phyloP scores from a whole-genome alignment of 805 yeast species.

The Sporopachydermia lactativora region DNA sequence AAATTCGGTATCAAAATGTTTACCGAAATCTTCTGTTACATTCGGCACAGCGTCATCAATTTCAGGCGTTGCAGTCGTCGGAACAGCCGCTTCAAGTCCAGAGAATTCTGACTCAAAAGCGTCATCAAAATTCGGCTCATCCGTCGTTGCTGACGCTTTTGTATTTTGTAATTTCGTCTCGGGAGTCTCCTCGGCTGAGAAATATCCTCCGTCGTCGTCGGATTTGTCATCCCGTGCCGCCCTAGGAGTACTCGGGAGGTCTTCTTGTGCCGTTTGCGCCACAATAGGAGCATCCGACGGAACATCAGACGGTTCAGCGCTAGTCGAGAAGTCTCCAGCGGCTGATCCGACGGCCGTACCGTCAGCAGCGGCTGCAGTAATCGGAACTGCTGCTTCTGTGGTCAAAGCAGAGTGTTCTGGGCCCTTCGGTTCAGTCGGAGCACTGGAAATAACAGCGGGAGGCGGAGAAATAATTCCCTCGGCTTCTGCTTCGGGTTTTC shows the following conservation, averaged over 20 bases:
- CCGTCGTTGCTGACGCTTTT: slow-evolving; percentile 8
- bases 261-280: too few species aligned
- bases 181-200: background rate
- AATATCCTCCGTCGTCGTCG: background rate
- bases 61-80: background rate
- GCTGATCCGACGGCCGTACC: slow-evolving; percentile 5
- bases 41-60: background rate
- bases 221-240: too few species aligned
- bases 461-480: too few species aligned
- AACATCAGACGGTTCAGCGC: too few species aligned
- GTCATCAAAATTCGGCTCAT: background rate
- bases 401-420: too few species aligned
- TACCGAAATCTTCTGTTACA: background rate
- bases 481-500: too few species aligned
- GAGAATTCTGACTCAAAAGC: slow-evolving; percentile 1
- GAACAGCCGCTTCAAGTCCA: too few species aligned
- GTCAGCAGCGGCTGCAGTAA: slow-evolving; percentile 10
- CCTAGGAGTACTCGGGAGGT: too few species aligned
- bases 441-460: too few species aligned
- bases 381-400: slow-evolving; percentile 6
- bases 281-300: too few species aligned
- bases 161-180: background rate
- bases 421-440: too few species aligned
- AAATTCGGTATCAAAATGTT: background rate
- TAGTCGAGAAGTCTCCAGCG: slow-evolving; percentile 7